Evolutionary conservation across 495 filamentous ascomycete species (phyloP).

Genomic region (Zalerion maritima): DNA sequence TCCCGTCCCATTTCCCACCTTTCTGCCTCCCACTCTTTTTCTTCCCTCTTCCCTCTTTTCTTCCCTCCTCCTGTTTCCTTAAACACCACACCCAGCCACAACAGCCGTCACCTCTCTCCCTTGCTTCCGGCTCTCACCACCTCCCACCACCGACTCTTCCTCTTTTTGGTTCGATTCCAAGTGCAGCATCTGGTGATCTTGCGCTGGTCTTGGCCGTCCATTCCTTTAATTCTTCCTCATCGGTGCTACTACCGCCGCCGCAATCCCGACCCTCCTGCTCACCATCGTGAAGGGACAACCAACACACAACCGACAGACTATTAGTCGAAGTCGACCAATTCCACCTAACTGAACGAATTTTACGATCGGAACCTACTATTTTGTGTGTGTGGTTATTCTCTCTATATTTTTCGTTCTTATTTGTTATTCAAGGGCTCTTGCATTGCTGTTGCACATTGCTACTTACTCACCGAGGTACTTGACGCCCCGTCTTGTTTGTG

Average conservation of each 20-base stretch:
- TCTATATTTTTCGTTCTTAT: too few species aligned
- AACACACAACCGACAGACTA: too few species aligned
- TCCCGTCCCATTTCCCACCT: constrained; percentile 4
- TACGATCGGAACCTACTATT: too few species aligned
- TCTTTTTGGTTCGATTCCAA: constrained; percentile 31
- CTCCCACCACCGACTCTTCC: constrained; percentile 13
- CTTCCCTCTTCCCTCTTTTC: constrained; percentile 10
- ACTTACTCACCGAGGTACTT: too few species aligned
- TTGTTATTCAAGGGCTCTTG: too few species aligned
- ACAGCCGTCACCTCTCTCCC: constrained; percentile 20
- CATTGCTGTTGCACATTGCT: too few species aligned
- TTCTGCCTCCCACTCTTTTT: constrained; percentile 10
- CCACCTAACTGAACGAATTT: too few species aligned
- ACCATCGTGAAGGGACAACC: too few species aligned
- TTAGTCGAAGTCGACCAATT: too few species aligned
- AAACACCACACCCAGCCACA: constrained; percentile 21
- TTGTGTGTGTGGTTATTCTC: too few species aligned
- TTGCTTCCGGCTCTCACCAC: constrained; percentile 10
- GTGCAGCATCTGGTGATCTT: constrained; percentile 25
- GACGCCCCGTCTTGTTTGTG: too few species aligned
- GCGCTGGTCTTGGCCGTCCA: constrained; percentile 39
- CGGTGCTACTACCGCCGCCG: neutral
- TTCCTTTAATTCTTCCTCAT: constrained; percentile 23
- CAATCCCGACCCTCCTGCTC: neutral
- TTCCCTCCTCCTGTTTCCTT: constrained; percentile 21